Evolutionary conservation across 2,329 filamentous ascomycete genomes (phyloP).

Genomic region (Paraphaeosphaeria minitans): DNA sequence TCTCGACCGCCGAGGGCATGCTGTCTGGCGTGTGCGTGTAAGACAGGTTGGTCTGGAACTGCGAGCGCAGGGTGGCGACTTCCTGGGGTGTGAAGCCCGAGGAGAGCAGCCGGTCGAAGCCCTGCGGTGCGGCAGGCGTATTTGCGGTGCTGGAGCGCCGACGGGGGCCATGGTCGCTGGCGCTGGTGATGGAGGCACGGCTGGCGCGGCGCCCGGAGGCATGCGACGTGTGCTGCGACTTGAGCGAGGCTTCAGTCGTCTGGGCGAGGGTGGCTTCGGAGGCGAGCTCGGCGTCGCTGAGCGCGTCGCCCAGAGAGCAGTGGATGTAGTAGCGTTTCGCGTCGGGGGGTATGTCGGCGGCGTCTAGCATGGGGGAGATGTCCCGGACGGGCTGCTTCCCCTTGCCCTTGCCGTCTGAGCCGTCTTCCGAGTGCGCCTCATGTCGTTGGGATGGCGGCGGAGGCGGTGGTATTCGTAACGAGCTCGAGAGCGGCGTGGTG

Average conservation of each 20-base stretch:
- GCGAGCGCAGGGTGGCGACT: constrained; percentile 80
- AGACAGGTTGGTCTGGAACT: constrained; percentile 85
- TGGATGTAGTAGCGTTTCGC: constrained; percentile 79
- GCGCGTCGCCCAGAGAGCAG: constrained; percentile 83
- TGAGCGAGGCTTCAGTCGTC: constrained; percentile 47
- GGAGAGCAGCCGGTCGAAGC: constrained; percentile 84
- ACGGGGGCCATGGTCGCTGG: constrained; percentile 17
- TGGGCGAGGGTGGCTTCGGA: constrained; percentile 62
- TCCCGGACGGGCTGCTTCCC: constrained; percentile 69
- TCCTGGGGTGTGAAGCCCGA: constrained; percentile 84
- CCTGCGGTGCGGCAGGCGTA: constrained; percentile 67
- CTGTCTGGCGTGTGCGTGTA: constrained; percentile 84
- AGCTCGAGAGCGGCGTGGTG: constrained; percentile 67
- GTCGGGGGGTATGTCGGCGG: constrained; percentile 23
- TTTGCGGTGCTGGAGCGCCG: constrained; percentile 33
- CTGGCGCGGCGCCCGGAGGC: constrained; percentile 23
- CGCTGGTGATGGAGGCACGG: constrained; percentile 17
- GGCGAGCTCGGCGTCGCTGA: constrained; percentile 71
- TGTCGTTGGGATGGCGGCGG: constrained; percentile 55
- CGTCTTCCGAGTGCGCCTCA: constrained; percentile 27
- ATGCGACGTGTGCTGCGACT: constrained; percentile 30
- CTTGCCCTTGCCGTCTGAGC: constrained; percentile 57
- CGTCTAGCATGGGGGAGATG: constrained; percentile 35
- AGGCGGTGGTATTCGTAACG: constrained; percentile 65
- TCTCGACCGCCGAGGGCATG: constrained; percentile 77